Base-by-base conservation (phyloP, 1,284 basidiomycete genomes). In the Sporisorium graminicola region DNA sequence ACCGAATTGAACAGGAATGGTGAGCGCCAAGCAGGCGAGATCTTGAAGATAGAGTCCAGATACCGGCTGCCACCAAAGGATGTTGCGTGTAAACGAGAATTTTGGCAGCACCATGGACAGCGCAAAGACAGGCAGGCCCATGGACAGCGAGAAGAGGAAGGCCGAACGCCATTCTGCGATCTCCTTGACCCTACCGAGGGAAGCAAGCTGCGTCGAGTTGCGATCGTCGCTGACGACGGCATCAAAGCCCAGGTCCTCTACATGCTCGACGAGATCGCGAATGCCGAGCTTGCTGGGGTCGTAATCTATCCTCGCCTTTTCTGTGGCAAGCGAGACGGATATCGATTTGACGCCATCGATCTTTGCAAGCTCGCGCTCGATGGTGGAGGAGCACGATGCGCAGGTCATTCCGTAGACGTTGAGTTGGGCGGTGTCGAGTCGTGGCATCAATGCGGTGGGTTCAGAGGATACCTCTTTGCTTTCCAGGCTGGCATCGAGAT, bases 1-100 rank as follows among this genome's bases (percentile, higher is more conserved):
- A 90, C 93, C 97, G 81, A 95, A 94, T 84, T 99, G 97, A 1
- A 94, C 92, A 1, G 95, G 96, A 1, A 95, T 91, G 7, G 95
- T 95, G 61, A 99, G 89, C n/a, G 89, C 62, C 46, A 96, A 88
- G 70, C 91, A 90, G n/a, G 95, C 86, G 24, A 96, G 64, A 85
- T 99, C 94, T 42, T 93, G 92, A 24, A 98, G 87, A 82, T 93
- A 94, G 54, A 98, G 67, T 12, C 74, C 75, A 0, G 69, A 44
- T 0, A 82, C 58, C 5, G 75, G 78, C 73, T 88, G 59, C 73
- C 71, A 79, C 51, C 67, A 52, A n/a, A 85, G 73, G 27, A 82
- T 62, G 31, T 35, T 43, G 14, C 81, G 86, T 85, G 56, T 86
- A 84, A 77, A 91, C 13, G 61, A 42, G 20, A 81, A 69, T 65